Conservation (phyloP, 2,329 filamentous ascomycete species). For the Verticillium nubilum region DNA sequence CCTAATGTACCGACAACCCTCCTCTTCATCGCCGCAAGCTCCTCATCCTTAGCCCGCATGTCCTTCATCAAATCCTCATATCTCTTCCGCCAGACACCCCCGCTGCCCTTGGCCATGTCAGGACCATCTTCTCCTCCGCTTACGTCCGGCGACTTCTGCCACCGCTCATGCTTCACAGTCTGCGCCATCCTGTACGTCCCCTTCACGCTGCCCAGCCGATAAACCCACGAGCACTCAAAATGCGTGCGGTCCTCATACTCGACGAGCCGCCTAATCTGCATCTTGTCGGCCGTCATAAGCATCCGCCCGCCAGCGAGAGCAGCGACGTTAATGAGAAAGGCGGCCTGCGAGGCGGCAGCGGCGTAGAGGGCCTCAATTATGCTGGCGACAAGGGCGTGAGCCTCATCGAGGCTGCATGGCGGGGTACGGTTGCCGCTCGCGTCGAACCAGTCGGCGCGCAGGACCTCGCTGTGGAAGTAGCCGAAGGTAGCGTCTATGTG, state of each 20-base stretch:
- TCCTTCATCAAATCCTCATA: background rate
- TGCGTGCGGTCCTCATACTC: constrained; percentile 32
- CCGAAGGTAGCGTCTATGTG: constrained; percentile 53
- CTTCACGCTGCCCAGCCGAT: constrained; percentile 46
- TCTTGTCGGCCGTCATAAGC: constrained; percentile 37
- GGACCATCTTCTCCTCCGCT: constrained; percentile 12
- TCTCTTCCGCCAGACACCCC: constrained; percentile 6
- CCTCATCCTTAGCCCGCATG: background rate
- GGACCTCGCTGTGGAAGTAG: constrained; percentile 45
- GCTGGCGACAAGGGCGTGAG: constrained; percentile 45
- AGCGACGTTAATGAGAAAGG: constrained; percentile 54
- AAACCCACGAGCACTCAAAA: constrained; percentile 51
- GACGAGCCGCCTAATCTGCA: constrained; percentile 38
- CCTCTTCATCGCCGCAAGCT: background rate
- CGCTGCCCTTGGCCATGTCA: constrained; percentile 9
- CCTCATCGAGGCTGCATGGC: constrained; percentile 45
- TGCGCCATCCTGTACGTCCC: constrained; percentile 50
- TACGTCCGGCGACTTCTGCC: constrained; percentile 26
- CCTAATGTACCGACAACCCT: background rate
- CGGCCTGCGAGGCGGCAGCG: constrained; percentile 44
- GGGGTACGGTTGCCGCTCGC: constrained; percentile 34
- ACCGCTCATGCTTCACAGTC: constrained; percentile 35
- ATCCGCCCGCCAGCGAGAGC: constrained; percentile 49
- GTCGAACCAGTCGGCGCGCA: constrained; percentile 48
- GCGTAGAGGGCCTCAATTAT: constrained; percentile 48